Percentiles rank a stretch among this genome's conserved stretches.
Conservation (phyloP, 1,284 basidiomycete species). For the Gymnopus androsaceus region DNA sequence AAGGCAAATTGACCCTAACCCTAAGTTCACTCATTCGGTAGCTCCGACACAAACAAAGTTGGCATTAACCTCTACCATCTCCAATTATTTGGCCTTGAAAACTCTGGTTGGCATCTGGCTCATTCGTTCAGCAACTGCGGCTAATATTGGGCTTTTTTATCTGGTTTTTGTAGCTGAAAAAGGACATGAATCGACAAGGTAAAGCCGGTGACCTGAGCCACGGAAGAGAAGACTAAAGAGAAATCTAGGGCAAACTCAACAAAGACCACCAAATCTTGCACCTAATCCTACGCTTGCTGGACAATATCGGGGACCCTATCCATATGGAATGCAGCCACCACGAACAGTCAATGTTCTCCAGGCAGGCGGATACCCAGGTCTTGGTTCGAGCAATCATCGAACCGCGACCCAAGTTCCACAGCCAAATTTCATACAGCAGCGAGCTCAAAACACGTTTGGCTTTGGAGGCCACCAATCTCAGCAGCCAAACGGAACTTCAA, state of each 20-base stretch:
- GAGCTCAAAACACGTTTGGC: constrained; percentile 56
- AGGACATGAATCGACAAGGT: constrained; percentile 54
- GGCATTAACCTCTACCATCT: too few relatives aligned
- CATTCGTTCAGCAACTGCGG: neutral
- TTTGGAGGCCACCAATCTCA: constrained; percentile 56
- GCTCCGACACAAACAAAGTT: too few relatives aligned
- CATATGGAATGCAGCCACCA: constrained; percentile 67
- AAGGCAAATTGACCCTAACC: too few relatives aligned
- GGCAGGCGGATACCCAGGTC: constrained; percentile 50
- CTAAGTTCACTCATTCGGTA: too few relatives aligned
- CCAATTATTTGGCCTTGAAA: neutral
- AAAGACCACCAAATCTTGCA: constrained; percentile 72
- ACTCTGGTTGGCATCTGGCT: neutral
- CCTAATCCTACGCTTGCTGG: constrained; percentile 60
- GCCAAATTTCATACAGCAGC: constrained; percentile 63
- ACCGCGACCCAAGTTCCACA: constrained; percentile 57
- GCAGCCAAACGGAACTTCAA: constrained; percentile 51
- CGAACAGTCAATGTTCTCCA: constrained; percentile 54
- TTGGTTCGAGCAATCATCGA: constrained; percentile 60
- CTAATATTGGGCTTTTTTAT: neutral
- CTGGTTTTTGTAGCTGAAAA: constrained; percentile 15
- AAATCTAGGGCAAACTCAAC: constrained; percentile 71
- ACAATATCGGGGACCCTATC: constrained; percentile 67
- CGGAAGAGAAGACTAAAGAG: neutral
- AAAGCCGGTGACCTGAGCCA: constrained; percentile 19